phyloP scores from a whole-genome alignment of 495 filamentous ascomycete species.

The Penicillium soppii region DNA sequence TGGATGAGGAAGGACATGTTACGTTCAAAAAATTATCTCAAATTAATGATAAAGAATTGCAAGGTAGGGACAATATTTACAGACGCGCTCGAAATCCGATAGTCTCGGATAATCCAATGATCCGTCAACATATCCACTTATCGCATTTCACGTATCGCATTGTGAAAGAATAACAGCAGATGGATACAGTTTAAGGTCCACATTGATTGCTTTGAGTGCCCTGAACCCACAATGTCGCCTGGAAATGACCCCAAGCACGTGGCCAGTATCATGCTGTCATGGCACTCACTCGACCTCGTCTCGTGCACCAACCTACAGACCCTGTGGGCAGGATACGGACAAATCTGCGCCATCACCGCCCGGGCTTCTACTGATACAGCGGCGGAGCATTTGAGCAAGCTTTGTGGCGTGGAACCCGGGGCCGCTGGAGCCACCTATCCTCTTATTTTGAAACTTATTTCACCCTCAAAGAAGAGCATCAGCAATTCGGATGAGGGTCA shows the following conservation, averaged over 20 bases:
- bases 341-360: slow-evolving; percentile 33
- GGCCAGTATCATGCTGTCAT: slow-evolving; percentile 35
- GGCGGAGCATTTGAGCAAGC: slow-evolving; percentile 19
- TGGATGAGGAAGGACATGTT: slow-evolving; percentile 16
- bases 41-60: not conserved
- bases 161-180: too few relatives aligned
- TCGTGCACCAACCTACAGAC: slow-evolving; percentile 34
- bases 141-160: too few relatives aligned
- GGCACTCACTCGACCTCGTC: slow-evolving; percentile 34
- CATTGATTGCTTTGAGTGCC: too few relatives aligned
- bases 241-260: slow-evolving; percentile 25
- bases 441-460: slow-evolving; percentile 41
- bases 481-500: slow-evolving; percentile 34
- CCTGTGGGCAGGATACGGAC: slow-evolving; percentile 41
- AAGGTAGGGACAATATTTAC: too few relatives aligned
- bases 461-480: slow-evolving; percentile 22
- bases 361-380: slow-evolving; percentile 26
- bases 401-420: slow-evolving; percentile 21
- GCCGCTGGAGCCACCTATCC: slow-evolving; percentile 22
- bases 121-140: too few relatives aligned
- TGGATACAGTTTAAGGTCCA: too few relatives aligned
- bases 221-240: slow-evolving; percentile 14
- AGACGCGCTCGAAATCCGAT: too few relatives aligned
- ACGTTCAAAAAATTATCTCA: slow-evolving; percentile 13
- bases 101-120: too few relatives aligned